These are phyloP conservation scores for Colletotrichum sp. DNA, from an alignment of 2,329 filamentous ascomycete species.

Conservation along the genomic window DNA sequence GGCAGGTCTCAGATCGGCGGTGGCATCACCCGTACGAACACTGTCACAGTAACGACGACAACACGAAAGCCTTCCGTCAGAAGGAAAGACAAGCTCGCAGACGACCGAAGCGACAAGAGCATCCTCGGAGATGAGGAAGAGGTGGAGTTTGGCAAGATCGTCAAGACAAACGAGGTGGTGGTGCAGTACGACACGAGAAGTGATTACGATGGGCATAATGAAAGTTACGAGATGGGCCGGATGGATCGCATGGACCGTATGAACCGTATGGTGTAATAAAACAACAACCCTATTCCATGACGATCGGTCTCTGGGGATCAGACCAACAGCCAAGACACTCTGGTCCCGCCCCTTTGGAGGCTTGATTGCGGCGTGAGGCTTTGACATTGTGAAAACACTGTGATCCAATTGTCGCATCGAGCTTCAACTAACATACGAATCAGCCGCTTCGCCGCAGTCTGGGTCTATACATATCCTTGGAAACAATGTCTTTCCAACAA, in stretches of 20 bases:
- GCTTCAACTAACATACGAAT: background rate
- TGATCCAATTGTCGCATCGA: background rate
- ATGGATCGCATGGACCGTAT: constrained; percentile 10
- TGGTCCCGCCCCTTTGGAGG: background rate
- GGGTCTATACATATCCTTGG: background rate
- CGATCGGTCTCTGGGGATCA: background rate
- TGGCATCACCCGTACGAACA: background rate
- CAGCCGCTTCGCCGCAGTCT: background rate
- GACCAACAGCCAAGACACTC: background rate
- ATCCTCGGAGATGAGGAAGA: constrained; percentile 4
- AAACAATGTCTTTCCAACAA: background rate
- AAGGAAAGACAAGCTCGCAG: constrained; percentile 12
- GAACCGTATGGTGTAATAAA: constrained; percentile 13
- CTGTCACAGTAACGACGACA: constrained; percentile 1
- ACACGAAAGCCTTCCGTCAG: background rate
- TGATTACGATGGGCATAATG: background rate
- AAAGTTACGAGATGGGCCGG: constrained; percentile 1
- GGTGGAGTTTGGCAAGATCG: constrained; percentile 21
- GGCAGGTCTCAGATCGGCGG: background rate
- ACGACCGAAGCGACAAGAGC: constrained; percentile 20
- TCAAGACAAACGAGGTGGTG: constrained; percentile 22
- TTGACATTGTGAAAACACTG: background rate
- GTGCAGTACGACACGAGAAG: constrained; percentile 21
- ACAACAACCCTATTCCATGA: background rate
- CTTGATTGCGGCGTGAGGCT: background rate